Percentiles rank a stretch among this genome's conserved stretches.
Evolutionary conservation across 768 basidiomycete species (phyloP).

Genomic region (Paxillus involutus): DNA sequence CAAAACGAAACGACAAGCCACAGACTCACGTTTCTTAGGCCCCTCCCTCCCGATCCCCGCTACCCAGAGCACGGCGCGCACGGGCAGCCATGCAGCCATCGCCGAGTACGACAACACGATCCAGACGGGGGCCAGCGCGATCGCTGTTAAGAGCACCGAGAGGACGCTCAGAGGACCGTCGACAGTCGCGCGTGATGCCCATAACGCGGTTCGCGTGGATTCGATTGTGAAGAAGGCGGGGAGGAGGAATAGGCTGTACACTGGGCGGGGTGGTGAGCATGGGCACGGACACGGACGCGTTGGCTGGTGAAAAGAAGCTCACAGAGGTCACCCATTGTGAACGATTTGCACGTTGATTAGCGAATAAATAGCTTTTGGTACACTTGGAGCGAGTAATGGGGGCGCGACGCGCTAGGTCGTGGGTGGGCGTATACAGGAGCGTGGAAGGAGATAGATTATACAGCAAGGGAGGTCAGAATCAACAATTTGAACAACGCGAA

Average conservation of each 20-base stretch:
- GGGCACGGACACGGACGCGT: too few species aligned
- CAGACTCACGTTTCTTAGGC: conserved; percentile 4
- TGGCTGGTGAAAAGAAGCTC: too few species aligned
- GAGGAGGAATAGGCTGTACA: conserved; percentile 7
- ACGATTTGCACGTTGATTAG: too few species aligned
- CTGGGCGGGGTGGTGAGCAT: background rate
- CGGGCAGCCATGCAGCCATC: conserved; percentile 4
- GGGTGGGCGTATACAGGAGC: too few species aligned
- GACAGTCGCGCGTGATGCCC: background rate
- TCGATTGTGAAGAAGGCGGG: conserved; percentile 16
- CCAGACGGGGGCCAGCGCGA: conserved; percentile 7
- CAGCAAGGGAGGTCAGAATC: too few species aligned
- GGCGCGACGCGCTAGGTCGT: too few species aligned
- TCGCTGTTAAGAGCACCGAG: background rate
- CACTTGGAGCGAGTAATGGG: too few species aligned
- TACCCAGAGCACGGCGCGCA: conserved; percentile 12
- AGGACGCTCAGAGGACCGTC: conserved; percentile 9
- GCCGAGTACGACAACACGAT: background rate
- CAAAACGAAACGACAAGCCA: too few species aligned
- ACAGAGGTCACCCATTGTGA: too few species aligned
- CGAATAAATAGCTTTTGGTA: too few species aligned
- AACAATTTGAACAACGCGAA: too few species aligned
- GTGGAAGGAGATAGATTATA: too few species aligned
- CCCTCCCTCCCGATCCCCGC: conserved; percentile 17
- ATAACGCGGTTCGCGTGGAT: background rate